phyloP scores from a whole-genome alignment of 2,329 filamentous ascomycete genomes.

The Colletotrichum karsti region DNA sequence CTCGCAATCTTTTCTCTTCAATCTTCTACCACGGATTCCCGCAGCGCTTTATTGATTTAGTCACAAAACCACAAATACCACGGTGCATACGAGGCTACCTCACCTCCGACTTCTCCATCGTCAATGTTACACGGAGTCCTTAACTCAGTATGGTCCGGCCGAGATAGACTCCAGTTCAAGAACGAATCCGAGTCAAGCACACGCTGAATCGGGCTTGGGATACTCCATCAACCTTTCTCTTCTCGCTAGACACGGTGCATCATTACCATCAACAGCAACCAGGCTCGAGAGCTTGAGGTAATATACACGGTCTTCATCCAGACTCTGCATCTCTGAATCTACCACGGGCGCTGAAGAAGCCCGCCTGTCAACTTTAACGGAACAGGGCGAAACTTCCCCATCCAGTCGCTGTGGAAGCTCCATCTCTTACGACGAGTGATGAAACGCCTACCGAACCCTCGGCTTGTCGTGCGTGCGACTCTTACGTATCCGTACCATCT shows the following conservation, averaged over 20 bases:
- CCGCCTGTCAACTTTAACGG: neutral
- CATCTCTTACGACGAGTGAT: neutral
- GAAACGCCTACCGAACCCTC: constrained; percentile 10
- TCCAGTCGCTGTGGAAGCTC: neutral
- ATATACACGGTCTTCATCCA: neutral
- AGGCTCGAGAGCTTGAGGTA: neutral
- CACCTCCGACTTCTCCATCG: constrained; percentile 13
- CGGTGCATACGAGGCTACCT: constrained; percentile 22
- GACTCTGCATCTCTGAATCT: neutral
- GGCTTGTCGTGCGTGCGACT: neutral
- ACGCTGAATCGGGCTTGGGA: neutral
- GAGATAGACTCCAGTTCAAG: neutral
- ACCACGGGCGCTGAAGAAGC: neutral
- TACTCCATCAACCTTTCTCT: neutral
- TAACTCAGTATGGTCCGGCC: neutral
- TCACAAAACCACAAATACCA: neutral
- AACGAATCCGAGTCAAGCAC: constrained; percentile 3
- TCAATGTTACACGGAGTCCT: constrained; percentile 10
- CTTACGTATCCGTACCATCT: neutral
- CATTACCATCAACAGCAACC: neutral
- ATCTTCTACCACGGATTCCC: neutral
- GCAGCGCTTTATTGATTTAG: neutral
- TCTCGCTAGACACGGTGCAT: neutral
- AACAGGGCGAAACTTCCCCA: neutral
- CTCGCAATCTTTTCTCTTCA: neutral